Base-by-base conservation (phyloP, 345 rosid genomes). In the Cardamine chenopodiifolia region DNA sequence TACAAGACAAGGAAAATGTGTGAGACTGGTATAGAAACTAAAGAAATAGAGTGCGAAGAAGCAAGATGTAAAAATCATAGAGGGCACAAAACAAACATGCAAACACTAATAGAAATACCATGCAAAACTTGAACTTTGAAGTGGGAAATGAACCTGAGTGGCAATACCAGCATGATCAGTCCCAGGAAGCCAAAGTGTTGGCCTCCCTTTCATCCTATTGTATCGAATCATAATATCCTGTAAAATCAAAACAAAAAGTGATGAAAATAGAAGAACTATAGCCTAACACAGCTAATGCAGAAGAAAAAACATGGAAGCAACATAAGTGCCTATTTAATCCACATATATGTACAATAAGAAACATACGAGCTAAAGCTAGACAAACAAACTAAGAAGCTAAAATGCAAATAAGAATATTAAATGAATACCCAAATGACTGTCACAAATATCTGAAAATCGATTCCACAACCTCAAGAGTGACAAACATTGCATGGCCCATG, bases 401-500 rank as follows among this genome's bases (percentile, higher is more conserved):
- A 65, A 70, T 13, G 44, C 35, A 23, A 58, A 40, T 8, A 29
- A 42, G 6, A 70, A 64, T 57, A 67, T 42, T 49, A 62, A 71
- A 23, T 15, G 71, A 79, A 69, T 58, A 78, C 79, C 71, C 69
- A 78, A 73, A 66, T 23, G 79, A 74, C 1, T 54, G 66, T 66
- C 26, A 64, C n/a, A 70, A 78, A 28, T 31, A 72, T 80, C 65
- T 59, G 28, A 74, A 80, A 10, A 66, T 44, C 17, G 73, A 68
- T 55, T 79, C 75, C 49, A 73, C 82, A 79, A 91, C 98, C 97
- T 94, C 97, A 62, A 94, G 97, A 64, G 98, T 90, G 22, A 94
- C 98, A 80, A 91, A 94, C 93, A 94, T 91, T 1, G 98, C 98
- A 83, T 94, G 98, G 47, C 98, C 98, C 97, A 94, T 94, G 82